Evolutionary conservation across 140 eudicot species (phyloP).

Genomic region (Stevia rebaudiana): DNA sequence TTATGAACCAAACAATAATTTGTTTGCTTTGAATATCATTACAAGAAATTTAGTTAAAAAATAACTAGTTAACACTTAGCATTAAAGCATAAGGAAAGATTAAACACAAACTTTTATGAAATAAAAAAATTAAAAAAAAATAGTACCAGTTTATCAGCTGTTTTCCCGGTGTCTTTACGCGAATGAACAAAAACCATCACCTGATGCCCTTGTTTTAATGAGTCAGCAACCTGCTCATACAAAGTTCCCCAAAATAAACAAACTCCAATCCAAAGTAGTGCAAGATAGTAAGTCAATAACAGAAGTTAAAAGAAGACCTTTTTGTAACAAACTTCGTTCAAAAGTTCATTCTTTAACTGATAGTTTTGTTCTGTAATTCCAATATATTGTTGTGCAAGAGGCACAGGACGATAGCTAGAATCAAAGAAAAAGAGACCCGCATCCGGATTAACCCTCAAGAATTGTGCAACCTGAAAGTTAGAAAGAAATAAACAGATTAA

Average conservation of each 20-base stretch:
- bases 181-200: constrained; percentile 99
- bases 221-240: constrained; percentile 62
- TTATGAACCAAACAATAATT: constrained; percentile 2
- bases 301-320: constrained; percentile 48
- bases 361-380: constrained; percentile 81
- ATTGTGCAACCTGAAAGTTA: constrained; percentile 80
- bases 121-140: neutral
- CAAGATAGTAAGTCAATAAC: neutral
- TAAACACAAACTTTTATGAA: neutral
- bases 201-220: constrained; percentile 80
- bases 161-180: constrained; percentile 93
- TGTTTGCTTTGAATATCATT: constrained; percentile 5
- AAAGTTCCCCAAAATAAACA: neutral
- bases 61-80: neutral
- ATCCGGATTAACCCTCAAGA: constrained; percentile 91
- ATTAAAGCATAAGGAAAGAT: neutral
- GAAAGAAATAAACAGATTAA: neutral
- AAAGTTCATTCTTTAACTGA: constrained; percentile 66
- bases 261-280: constrained; percentile 13
- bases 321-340: constrained; percentile 77
- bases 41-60: constrained; percentile 2
- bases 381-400: constrained; percentile 93
- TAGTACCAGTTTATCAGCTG: constrained; percentile 86
- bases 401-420: constrained; percentile 98
- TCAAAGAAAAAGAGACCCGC: constrained; percentile 91